These are phyloP conservation scores for Rhodamnia argentea DNA, from an alignment of 345 rosid genomes.

Conservation along the genomic window DNA sequence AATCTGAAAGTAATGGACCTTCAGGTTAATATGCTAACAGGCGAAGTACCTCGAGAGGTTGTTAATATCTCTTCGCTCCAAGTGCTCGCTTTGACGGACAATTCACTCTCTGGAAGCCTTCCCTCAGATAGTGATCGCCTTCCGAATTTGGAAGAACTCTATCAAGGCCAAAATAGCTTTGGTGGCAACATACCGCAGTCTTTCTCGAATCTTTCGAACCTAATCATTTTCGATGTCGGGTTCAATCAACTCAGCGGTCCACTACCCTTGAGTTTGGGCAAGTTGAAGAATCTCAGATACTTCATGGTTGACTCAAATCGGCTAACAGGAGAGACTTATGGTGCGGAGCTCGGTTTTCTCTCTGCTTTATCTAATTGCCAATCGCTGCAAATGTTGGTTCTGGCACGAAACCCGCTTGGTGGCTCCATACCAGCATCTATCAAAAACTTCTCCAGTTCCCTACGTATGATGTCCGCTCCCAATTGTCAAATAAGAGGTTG, in stretches of 20 bases:
- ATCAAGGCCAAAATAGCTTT: neutral
- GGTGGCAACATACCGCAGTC: neutral
- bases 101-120: neutral
- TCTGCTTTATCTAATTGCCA: neutral
- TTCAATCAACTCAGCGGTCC: neutral
- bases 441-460: neutral
- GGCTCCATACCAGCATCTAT: neutral
- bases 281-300: neutral
- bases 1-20: neutral
- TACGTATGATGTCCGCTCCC: neutral
- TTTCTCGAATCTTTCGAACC: neutral
- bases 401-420: neutral
- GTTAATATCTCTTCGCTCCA: neutral
- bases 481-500: neutral
- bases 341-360: neutral
- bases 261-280: neutral
- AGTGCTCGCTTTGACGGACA: neutral
- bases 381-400: neutral
- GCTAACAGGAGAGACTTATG: neutral
- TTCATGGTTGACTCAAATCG: rapidly evolving
- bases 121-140: neutral
- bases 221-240: rapidly evolving
- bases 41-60: neutral
- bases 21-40: neutral
- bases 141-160: neutral